phyloP scores from a whole-genome alignment of 2,329 filamentous ascomycete species.

The Thielaviopsis ethacetica region DNA sequence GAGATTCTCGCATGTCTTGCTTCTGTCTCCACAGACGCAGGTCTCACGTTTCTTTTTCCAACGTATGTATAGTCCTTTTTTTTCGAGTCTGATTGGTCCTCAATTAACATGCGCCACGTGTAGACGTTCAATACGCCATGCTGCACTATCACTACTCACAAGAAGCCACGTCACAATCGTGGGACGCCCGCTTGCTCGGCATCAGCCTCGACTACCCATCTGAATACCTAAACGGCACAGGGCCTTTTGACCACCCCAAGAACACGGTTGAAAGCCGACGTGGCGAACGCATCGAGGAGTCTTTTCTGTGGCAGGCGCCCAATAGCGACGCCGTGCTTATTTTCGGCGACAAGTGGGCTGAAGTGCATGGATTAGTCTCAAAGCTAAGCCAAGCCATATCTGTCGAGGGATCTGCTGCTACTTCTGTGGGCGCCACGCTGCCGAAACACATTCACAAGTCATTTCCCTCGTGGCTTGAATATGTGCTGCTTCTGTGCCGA shows the following conservation, averaged over 20 bases:
- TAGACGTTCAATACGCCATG: conserved; percentile 58
- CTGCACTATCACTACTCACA: conserved; percentile 63
- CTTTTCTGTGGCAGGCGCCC: conserved; percentile 76
- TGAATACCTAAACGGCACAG: conserved; percentile 42
- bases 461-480: conserved; percentile 64
- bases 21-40: conserved; percentile 69
- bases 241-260: conserved; percentile 31
- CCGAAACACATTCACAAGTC: conserved; percentile 48
- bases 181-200: conserved; percentile 48
- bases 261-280: conserved; percentile 19
- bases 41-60: conserved; percentile 71
- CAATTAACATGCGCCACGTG: not conserved
- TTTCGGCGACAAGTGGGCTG: conserved; percentile 72
- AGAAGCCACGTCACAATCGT: conserved; percentile 24
- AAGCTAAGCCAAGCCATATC: conserved; percentile 25
- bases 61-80: conserved; percentile 28
- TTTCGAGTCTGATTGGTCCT: too few relatives aligned
- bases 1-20: conserved; percentile 55
- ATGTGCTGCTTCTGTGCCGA: conserved; percentile 59
- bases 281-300: conserved; percentile 17
- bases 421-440: conserved; percentile 19
- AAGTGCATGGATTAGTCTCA: conserved; percentile 67
- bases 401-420: conserved; percentile 21
- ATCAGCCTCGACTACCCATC: conserved; percentile 65
- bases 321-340: conserved; percentile 69